These are phyloP conservation scores for Hibiscus tridactylites DNA, from an alignment of 345 rosid genomes.

Conservation along the genomic window DNA sequence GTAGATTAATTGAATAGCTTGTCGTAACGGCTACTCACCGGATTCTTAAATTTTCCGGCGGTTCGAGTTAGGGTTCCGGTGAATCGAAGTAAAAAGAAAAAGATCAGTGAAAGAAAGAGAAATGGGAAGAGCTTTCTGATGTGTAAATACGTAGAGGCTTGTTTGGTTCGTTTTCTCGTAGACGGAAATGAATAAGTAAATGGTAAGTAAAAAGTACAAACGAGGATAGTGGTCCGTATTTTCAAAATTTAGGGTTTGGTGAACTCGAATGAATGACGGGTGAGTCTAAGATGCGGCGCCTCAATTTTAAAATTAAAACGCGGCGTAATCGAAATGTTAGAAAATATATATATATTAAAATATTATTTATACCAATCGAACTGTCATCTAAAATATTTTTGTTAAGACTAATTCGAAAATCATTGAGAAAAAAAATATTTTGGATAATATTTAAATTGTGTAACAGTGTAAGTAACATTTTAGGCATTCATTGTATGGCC, in stretches of 20 bases:
- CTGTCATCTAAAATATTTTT: too few species aligned
- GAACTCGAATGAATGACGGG: too few species aligned
- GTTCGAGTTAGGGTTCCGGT: slow-evolving; percentile 77
- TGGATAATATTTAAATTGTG: neutral
- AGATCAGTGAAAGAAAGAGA: neutral
- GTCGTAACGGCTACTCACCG: slow-evolving; percentile 34
- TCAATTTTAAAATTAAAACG: too few species aligned
- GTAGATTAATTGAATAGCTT: neutral
- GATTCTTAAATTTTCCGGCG: slow-evolving; percentile 34
- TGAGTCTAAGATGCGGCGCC: too few species aligned
- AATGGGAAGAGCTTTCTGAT: neutral
- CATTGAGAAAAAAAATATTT: neutral
- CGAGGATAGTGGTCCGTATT: too few species aligned
- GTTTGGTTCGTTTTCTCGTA: slow-evolving; percentile 7
- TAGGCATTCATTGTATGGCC: neutral
- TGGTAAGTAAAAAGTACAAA: too few species aligned
- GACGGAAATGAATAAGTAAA: too few species aligned
- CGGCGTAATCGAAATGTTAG: too few species aligned
- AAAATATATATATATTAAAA: too few species aligned
- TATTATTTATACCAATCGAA: too few species aligned
- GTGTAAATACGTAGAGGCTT: neutral
- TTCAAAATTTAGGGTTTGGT: too few species aligned
- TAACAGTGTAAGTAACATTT: neutral
- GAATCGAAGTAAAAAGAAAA: slow-evolving; percentile 14
- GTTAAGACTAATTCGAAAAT: neutral